A percentile compares a stretch with the other conserved stretches of the same genome.
These are phyloP conservation scores for Pestalotiopsis sp. DNA, from an alignment of 2,329 filamentous ascomycete genomes.

Conservation along the genomic window DNA sequence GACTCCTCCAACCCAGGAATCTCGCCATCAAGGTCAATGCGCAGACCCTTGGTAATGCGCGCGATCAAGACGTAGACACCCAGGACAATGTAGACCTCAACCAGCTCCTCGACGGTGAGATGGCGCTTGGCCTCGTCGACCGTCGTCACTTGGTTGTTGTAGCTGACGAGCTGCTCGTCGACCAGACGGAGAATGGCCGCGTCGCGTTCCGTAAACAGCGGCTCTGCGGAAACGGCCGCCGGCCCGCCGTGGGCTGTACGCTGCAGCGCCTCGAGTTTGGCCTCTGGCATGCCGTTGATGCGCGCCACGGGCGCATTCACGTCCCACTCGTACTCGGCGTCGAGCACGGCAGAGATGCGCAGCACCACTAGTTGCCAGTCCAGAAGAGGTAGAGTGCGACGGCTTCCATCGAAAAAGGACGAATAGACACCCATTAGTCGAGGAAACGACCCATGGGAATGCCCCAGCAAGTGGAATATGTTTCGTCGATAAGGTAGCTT, in stretches of 20 bases:
- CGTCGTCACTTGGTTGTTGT: slow-evolving; percentile 16
- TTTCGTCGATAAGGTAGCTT: slow-evolving; percentile 16
- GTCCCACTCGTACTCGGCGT: slow-evolving; percentile 26
- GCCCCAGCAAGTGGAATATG: slow-evolving; percentile 16
- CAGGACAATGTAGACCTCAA: slow-evolving; percentile 22
- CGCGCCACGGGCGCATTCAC: slow-evolving; percentile 26
- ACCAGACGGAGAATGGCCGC: slow-evolving; percentile 17
- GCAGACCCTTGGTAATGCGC: slow-evolving; percentile 20
- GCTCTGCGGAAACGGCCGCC: not conserved
- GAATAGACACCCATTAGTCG: slow-evolving; percentile 17
- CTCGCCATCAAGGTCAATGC: slow-evolving; percentile 27
- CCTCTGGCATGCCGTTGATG: slow-evolving; percentile 18
- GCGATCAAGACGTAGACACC: slow-evolving; percentile 21
- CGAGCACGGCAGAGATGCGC: slow-evolving; percentile 23
- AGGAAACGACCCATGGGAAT: slow-evolving; percentile 17
- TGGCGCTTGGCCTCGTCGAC: slow-evolving; percentile 17
- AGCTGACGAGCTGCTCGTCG: slow-evolving; percentile 17
- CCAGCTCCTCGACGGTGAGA: slow-evolving; percentile 20
- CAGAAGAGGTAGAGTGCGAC: slow-evolving; percentile 17
- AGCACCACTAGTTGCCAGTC: slow-evolving; percentile 26
- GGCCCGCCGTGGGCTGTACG: not conserved
- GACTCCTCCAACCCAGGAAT: slow-evolving; percentile 30
- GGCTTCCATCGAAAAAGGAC: slow-evolving; percentile 15
- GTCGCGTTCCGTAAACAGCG: slow-evolving; percentile 18
- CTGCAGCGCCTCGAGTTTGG: slow-evolving; percentile 18